Base-by-base conservation (phyloP, 805 yeast species). In the Starmera dryadoides region DNA sequence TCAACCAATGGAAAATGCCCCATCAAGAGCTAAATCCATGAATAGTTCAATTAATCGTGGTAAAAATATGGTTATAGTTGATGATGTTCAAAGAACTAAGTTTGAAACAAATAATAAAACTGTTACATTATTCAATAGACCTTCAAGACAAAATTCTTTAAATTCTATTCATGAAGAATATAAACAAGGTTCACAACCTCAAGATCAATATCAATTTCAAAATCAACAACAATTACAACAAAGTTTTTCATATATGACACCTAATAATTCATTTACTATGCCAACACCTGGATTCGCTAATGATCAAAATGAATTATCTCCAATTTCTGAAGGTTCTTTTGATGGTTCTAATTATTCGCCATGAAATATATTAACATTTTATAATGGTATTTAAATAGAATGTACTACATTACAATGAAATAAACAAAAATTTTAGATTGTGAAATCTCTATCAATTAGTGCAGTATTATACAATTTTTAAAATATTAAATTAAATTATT, bases 101-200 rank as follows among this genome's bases (percentile, higher is more conserved):
- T 44, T 65, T 15, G 61, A 64, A 39, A 49, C 58, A 2, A 58
- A 55, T 31, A 60, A 63, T 33, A 66, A 62, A 42, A 65, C 69
- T 0, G 68, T 66, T 0, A 66, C 71, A 0, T 51, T 66, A 25
- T 66, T 65, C 44, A 50, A 58, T 31, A 44, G 25, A 12, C 30
- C 45, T 18, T 34, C 52, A 16, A 19, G 38, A 14, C 34, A 34
- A 16, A 34, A 33, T 7, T 40, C 49, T 0, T 12, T 38, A 1
- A 36, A 42, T 15, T 35, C 43, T 12, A 28, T 18, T 23, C 20
- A 39, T n/a, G 21, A 21, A 15, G 12, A 29, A 23, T n/a, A n/a
- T 12, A 12, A 21, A 21, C 26, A 20, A 18, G n/a, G 7, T 17
- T 12, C 19, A 30, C 26, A 17, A 16, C 6, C 16, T 36, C 30